Percentiles rank a stretch among this genome's conserved stretches.
phyloP scores from a whole-genome alignment of 2,329 filamentous ascomycete species.

The Lachnum nothofagi region DNA sequence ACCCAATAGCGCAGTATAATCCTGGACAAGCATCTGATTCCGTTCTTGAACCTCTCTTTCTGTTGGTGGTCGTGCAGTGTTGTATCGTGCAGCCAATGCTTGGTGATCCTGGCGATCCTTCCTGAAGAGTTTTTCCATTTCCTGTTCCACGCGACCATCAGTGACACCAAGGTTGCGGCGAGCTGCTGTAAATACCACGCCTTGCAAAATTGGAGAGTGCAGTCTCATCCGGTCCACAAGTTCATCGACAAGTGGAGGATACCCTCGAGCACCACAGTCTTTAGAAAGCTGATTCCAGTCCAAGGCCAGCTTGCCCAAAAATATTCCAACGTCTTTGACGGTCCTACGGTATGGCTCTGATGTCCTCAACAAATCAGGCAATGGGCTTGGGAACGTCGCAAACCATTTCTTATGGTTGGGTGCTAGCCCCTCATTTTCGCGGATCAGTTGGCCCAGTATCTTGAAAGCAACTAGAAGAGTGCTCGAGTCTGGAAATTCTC shows the following conservation, averaged over 20 bases:
- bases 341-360: conserved; percentile 33
- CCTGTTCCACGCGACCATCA: conserved; percentile 33
- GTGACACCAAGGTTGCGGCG: conserved; percentile 42
- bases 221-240: conserved; percentile 45
- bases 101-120: conserved; percentile 34
- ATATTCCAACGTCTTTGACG: conserved; percentile 38
- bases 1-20: conserved; percentile 20
- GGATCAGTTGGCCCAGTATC: conserved; percentile 41
- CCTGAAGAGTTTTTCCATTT: conserved; percentile 36
- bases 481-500: conserved; percentile 30
- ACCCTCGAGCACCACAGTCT: conserved; percentile 36
- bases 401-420: conserved; percentile 40
- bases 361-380: conserved; percentile 24
- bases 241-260: conserved; percentile 55
- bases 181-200: conserved; percentile 48
- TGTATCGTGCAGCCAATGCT: conserved; percentile 23
- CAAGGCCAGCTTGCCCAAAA: conserved; percentile 40
- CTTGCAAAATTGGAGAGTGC: conserved; percentile 47
- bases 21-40: conserved; percentile 18
- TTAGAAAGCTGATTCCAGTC: conserved; percentile 37
- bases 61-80: conserved; percentile 26
- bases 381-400: conserved; percentile 42
- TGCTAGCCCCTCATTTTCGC: conserved; percentile 40
- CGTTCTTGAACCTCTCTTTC: conserved; percentile 24
- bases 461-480: conserved; percentile 30